Evolutionary conservation across 2,329 filamentous ascomycete species (phyloP), one percentile per base, ranked within the genome.

Genomic region (Pseudogymnoascus sp.): DNA sequence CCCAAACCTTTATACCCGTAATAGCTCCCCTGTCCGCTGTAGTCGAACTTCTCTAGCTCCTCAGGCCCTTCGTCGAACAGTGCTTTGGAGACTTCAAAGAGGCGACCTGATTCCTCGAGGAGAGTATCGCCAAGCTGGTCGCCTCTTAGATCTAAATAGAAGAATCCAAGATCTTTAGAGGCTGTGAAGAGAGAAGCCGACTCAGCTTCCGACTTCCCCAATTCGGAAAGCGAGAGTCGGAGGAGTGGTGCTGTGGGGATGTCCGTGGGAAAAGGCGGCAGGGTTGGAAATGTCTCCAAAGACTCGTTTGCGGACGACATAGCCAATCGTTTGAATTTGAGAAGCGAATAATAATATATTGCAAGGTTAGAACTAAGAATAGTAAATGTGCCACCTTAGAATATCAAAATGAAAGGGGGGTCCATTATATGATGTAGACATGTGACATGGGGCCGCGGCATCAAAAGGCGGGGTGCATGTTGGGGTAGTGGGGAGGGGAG

Each of bases 1-100:
- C 69, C 70, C 42, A 67, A 66, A 4, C 68, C 66, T 46, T 70
- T 70, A 59, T 72, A 72, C 7, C 68, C 69, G 34, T 66, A 64
- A 63, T 70, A 71, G 42, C 67, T 70, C 1, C 65, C 68, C 28
- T 60, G 42, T 11, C 18, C 59, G 14, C 65, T 68, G 63, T 82
- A 83, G 66, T 85, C 82, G 67, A 83, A 86, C 62, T 78, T 77
- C n/a, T 74, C 68, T 68, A 84, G 83, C 67, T 85, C 83, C 8
- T 79, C 73, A 0, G 79, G 66, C 1, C 76, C 75, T 0, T 85
- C 69, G 3, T 78, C 74, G 67, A 65, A 72, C 4, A 71, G 62
- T 34, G 64, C 63, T 3, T 66, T 66, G 0, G 63, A 68, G 4
- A 72, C 11, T 1, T 62, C 60, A 60, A 70, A 70, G 1, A 70